phyloP scores from a whole-genome alignment of 2,329 filamentous ascomycete species.

The Diaporthe destruens region DNA sequence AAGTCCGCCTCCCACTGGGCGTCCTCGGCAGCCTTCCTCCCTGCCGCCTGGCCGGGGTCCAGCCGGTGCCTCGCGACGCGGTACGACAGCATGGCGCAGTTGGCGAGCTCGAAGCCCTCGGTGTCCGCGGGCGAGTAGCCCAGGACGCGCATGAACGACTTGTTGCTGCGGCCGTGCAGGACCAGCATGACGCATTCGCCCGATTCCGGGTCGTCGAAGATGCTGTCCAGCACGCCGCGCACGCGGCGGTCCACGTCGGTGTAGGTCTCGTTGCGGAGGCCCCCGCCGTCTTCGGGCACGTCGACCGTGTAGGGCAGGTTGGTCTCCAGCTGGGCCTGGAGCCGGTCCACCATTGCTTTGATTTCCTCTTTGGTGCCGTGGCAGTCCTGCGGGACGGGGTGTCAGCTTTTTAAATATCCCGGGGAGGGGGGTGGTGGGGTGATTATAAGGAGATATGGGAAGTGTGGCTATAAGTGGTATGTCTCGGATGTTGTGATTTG shows the following conservation, averaged over 20 bases:
- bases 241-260: conserved; percentile 37
- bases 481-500: too few relatives aligned
- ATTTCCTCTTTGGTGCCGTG: conserved; percentile 4
- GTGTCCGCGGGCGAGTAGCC: conserved; percentile 30
- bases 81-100: conserved; percentile 37
- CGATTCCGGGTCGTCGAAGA: conserved; percentile 6
- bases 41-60: background rate
- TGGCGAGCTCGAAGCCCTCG: conserved; percentile 17
- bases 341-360: background rate
- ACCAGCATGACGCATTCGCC: conserved; percentile 36
- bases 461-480: too few relatives aligned
- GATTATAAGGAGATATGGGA: too few relatives aligned
- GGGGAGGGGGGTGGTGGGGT: too few relatives aligned
- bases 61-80: conserved; percentile 22
- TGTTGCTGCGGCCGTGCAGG: conserved; percentile 39
- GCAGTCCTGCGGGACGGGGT: background rate
- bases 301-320: background rate
- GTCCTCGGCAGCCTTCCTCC: background rate
- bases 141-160: conserved; percentile 37
- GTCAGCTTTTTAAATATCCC: too few relatives aligned
- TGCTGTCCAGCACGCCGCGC: conserved; percentile 34
- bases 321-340: background rate
- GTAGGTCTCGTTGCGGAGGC: conserved; percentile 32
- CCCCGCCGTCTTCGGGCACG: background rate
- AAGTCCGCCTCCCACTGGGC: background rate